phyloP scores from a whole-genome alignment of 2,329 filamentous ascomycete species.

The Colletotrichum sp. region DNA sequence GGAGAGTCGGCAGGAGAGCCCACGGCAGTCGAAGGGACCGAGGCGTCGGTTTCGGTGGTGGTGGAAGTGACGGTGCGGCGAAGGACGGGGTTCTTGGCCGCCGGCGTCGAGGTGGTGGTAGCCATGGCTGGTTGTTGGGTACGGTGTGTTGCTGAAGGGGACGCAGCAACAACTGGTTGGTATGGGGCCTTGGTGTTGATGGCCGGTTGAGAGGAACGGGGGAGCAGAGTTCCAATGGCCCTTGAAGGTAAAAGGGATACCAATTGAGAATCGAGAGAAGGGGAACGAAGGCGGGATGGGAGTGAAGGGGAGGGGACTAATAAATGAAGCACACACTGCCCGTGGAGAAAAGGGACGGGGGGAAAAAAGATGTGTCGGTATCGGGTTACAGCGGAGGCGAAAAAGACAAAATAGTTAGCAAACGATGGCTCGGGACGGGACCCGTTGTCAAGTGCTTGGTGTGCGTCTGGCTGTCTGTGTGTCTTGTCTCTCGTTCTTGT shows the following conservation, averaged over 20 bases:
- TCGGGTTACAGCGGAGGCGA: slow-evolving; percentile 11
- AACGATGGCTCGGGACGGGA: slow-evolving; percentile 10
- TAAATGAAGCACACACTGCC: slow-evolving; percentile 11
- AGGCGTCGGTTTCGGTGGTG: slow-evolving; percentile 47
- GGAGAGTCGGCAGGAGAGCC: slow-evolving; percentile 67
- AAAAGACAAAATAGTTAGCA: slow-evolving; percentile 7
- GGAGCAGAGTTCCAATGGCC: slow-evolving; percentile 15
- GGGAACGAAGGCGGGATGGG: not conserved
- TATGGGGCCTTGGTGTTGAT: not conserved
- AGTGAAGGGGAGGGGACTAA: slow-evolving; percentile 6
- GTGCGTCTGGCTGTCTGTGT: not conserved
- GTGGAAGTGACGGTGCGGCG: slow-evolving; percentile 52
- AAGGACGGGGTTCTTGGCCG: slow-evolving; percentile 48
- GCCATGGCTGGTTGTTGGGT: slow-evolving; percentile 45
- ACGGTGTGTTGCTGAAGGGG: not conserved
- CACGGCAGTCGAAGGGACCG: slow-evolving; percentile 59
- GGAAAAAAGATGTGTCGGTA: not conserved
- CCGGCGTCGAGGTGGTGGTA: slow-evolving; percentile 44
- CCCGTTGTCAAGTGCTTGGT: slow-evolving; percentile 9
- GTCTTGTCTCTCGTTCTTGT: not conserved
- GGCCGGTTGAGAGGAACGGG: slow-evolving; percentile 5
- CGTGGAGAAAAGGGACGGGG: not conserved
- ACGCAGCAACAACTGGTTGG: not conserved
- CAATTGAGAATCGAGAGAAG: not conserved
- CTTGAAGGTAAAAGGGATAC: slow-evolving; percentile 4